Base-by-base conservation (phyloP, 116 monocot genomes). In the Thalassia testudinum region DNA sequence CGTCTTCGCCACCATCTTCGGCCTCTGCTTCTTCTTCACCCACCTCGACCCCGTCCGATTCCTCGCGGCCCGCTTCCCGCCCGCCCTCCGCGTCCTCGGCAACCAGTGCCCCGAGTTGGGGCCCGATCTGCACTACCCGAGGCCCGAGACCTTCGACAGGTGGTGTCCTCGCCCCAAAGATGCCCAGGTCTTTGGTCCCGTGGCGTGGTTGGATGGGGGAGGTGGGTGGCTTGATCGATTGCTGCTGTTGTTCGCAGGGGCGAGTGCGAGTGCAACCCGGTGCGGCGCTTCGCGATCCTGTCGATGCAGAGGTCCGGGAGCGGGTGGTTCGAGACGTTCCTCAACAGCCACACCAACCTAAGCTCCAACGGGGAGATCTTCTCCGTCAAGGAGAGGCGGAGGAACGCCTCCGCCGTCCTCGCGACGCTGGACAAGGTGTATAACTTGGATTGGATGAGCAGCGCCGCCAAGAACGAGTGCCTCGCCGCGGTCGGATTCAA, bases 321-420 rank as follows among this genome's bases (percentile, higher is more conserved):
- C 62, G 86, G 86, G 15, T 86, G 86, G 81, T 72, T 86, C 78
- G 86, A 86, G 48, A 86, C 86, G 7, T 65, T 86, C 51, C 56
- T 86, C 43, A 86, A 86, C 58, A 86, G 78, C 34, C 81, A 86
- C 49, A 19, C 20, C 5, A 81, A 86, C 57, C 52, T 86, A 17
- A 86, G 81, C 54, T 86, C 81, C 14, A 73, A 86, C 67, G 86
- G 86, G 44, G 86, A 81, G 60, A 86, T 86, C 13, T 86, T 86
- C 61, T 69, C 58, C 29, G 67, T 53, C 10, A 71, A 64, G 49
- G 72, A 74, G 52, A 66, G 72, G 47, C 68, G 86, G 56, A 81
- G 56, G 47, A 86, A 81, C 56, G 61, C 66, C 1, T 66, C 81
- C 27, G 2, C 68, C 14, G 70, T 86, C 40, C 54, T 55, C 13